phyloP scores from a whole-genome alignment of 2,329 filamentous ascomycete genomes.

The Dothiorella sarmentorum region DNA sequence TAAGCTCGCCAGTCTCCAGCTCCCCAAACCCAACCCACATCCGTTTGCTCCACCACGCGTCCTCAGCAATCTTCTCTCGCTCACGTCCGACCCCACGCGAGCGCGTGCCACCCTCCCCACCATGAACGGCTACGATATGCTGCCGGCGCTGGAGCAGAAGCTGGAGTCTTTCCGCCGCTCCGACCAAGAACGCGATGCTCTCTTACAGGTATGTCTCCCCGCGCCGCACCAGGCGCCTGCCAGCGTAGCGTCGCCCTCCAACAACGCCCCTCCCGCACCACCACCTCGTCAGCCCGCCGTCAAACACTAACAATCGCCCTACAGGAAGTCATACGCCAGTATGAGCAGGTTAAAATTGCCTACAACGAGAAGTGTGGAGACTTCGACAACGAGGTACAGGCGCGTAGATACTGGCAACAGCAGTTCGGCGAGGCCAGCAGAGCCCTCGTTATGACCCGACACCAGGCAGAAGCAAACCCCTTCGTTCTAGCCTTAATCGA shows the following conservation, averaged over 20 bases:
- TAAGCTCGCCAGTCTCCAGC: background rate
- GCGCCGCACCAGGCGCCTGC: background rate
- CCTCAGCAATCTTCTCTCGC: background rate
- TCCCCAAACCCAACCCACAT: background rate
- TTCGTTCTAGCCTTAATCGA: conserved; percentile 48
- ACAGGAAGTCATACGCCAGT: conserved; percentile 29
- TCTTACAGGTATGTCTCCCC: conserved; percentile 29
- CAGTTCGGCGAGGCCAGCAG: conserved; percentile 20
- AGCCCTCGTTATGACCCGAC: background rate
- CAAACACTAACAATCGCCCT: background rate
- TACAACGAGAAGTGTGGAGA: conserved; percentile 34
- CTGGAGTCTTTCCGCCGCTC: conserved; percentile 34
- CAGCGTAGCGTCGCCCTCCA: background rate
- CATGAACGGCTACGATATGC: conserved; percentile 16
- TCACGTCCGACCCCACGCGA: background rate
- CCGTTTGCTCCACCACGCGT: background rate
- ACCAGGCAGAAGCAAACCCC: conserved; percentile 32
- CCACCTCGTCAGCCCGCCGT: background rate
- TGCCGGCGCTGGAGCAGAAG: conserved; percentile 21
- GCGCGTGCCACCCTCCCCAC: background rate
- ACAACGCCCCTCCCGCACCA: background rate
- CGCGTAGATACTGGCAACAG: conserved; percentile 34
- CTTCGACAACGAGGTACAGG: conserved; percentile 36
- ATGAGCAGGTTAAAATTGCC: conserved; percentile 31
- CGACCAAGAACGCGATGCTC: conserved; percentile 35